phyloP scores from a whole-genome alignment of 163 green algal species.

The Scenedesmus sp. region DNA sequence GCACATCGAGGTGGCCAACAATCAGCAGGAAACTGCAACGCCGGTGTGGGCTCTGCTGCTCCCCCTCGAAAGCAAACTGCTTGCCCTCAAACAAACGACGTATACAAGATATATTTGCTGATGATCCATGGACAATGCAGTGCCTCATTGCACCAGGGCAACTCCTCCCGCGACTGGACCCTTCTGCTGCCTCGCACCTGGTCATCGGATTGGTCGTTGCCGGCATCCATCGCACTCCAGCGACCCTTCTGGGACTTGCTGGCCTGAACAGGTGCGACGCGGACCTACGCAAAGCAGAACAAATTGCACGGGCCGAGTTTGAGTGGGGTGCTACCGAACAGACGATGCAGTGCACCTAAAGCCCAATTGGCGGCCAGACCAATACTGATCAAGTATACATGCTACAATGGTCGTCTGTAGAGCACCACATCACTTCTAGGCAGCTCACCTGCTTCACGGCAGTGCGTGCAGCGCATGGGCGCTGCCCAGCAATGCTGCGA shows the following conservation, averaged over 20 bases:
- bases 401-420: background rate
- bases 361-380: background rate
- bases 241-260: conserved; percentile 75
- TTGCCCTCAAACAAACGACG: no score
- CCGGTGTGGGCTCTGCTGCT: background rate
- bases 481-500: conserved; percentile 40
- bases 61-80: background rate
- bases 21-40: background rate
- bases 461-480: conserved; percentile 14
- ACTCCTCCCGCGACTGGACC: background rate
- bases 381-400: background rate
- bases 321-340: background rate
- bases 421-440: background rate
- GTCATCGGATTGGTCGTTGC: conserved; percentile 88
- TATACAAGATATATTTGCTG: background rate
- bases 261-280: conserved; percentile 26
- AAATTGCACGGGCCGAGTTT: background rate
- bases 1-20: background rate
- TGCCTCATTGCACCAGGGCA: background rate
- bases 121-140: background rate
- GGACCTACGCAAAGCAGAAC: background rate
- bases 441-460: conserved; percentile 33
- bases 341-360: background rate
- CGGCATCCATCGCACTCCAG: conserved; percentile 87
- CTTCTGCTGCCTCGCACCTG: conserved; percentile 70